phyloP scores from a whole-genome alignment of 2,329 filamentous ascomycete genomes.

The Magnaporthiopsis rhizophila region DNA sequence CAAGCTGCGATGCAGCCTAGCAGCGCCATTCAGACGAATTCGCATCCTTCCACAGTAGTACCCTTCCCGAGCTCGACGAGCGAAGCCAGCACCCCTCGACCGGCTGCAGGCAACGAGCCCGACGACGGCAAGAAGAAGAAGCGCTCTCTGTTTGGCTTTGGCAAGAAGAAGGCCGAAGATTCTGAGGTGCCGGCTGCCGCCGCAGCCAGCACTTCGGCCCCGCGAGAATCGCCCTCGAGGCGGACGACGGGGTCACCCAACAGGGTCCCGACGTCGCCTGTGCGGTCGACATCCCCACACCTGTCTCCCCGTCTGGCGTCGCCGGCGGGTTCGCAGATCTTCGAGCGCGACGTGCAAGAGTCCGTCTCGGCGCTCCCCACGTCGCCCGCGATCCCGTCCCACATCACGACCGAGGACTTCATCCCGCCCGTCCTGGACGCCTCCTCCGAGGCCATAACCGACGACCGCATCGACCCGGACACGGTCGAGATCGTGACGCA shows the following conservation, averaged over 20 bases:
- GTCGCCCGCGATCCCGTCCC: conserved; percentile 81
- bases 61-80: conserved; percentile 13
- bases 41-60: conserved; percentile 10
- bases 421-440: conserved; percentile 89
- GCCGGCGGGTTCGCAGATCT: conserved; percentile 73
- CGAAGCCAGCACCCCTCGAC: conserved; percentile 1
- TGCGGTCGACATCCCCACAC: conserved; percentile 57
- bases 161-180: conserved; percentile 34
- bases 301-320: conserved; percentile 66
- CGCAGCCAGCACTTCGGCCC: conserved; percentile 12
- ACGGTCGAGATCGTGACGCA: conserved; percentile 90
- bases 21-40: conserved; percentile 10
- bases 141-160: conserved; percentile 23
- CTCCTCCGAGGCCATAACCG: conserved; percentile 85
- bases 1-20: conserved; percentile 2
- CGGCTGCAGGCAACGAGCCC: conserved; percentile 3
- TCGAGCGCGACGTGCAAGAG: conserved; percentile 92
- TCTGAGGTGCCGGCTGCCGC: conserved; percentile 25
- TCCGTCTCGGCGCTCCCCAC: conserved; percentile 51
- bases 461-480: conserved; percentile 75
- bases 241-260: conserved; percentile 28
- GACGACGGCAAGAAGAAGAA: conserved; percentile 26
- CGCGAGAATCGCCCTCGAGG: conserved; percentile 25
- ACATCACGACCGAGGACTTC: conserved; percentile 89
- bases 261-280: conserved; percentile 54